Evolutionary conservation across 1,139 yeast species (phyloP).

Genomic region (Debaryomyces coudertii): DNA sequence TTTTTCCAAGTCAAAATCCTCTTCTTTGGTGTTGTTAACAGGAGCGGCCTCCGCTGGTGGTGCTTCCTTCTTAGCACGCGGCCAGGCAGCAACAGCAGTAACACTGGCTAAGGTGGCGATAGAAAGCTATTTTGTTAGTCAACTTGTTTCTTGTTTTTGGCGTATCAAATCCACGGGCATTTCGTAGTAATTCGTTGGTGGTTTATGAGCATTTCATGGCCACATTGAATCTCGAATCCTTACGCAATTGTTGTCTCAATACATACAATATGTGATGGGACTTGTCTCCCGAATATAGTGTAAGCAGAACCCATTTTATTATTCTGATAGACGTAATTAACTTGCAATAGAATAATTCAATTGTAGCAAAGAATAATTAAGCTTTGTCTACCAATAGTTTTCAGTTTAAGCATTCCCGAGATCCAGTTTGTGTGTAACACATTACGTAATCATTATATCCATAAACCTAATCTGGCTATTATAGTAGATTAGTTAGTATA

Average conservation of each 20-base stretch:
- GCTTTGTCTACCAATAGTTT: background rate
- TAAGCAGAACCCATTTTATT: slow-evolving; percentile 61
- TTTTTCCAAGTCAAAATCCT: slow-evolving; percentile 66
- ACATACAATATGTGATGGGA: slow-evolving; percentile 67
- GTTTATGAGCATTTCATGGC: background rate
- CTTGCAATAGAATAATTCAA: background rate
- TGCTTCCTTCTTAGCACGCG: slow-evolving; percentile 35
- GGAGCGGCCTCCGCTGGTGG: slow-evolving; percentile 36
- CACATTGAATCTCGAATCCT: background rate
- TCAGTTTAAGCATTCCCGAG: slow-evolving; percentile 8
- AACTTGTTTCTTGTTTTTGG: too few relatives aligned
- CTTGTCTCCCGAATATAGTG: slow-evolving; percentile 63
- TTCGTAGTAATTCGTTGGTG: background rate
- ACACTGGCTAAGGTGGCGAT: slow-evolving; percentile 51
- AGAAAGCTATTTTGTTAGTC: slow-evolving; percentile 35
- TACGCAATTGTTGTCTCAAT: background rate
- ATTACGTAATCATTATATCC: slow-evolving; percentile 1
- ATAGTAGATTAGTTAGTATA: background rate
- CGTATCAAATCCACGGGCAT: too few relatives aligned
- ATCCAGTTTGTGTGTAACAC: background rate
- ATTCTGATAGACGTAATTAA: background rate
- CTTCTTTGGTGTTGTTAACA: slow-evolving; percentile 41
- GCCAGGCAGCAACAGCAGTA: slow-evolving; percentile 48
- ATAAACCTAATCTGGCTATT: background rate
- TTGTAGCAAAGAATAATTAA: background rate